Evolutionary conservation across 495 filamentous ascomycete species (phyloP).

Genomic region (Bryoglossum gracile): DNA sequence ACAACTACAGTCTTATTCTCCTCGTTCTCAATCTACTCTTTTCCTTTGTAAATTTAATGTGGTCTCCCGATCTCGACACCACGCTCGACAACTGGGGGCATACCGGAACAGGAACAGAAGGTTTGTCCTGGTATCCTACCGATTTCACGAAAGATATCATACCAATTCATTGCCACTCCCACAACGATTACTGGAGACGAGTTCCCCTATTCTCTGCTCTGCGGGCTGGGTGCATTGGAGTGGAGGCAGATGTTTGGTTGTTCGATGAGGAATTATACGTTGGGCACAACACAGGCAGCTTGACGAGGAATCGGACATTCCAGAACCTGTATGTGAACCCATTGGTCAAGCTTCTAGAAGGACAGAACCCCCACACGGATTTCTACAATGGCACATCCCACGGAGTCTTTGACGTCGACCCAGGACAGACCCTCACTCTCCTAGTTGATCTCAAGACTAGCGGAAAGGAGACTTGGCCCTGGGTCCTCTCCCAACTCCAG

Average conservation of each 20-base stretch:
- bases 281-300: constrained; percentile 46
- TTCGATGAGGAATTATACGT: constrained; percentile 59
- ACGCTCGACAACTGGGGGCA: constrained; percentile 47
- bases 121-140: constrained; percentile 59
- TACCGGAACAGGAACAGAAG: constrained; percentile 38
- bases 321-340: constrained; percentile 58
- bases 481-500: constrained; percentile 52
- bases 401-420: constrained; percentile 56
- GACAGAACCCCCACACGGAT: constrained; percentile 42
- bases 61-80: constrained; percentile 49
- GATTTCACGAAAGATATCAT: constrained; percentile 63
- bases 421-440: constrained; percentile 56
- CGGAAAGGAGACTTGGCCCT: constrained; percentile 41
- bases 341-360: constrained; percentile 47
- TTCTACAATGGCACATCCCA: constrained; percentile 36
- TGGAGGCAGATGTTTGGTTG: constrained; percentile 88
- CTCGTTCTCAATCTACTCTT: constrained; percentile 43
- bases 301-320: constrained; percentile 51
- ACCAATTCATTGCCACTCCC: constrained; percentile 67
- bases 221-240: constrained; percentile 58
- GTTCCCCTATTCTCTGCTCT: constrained; percentile 63
- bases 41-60: constrained; percentile 44
- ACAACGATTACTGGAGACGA: constrained; percentile 87
- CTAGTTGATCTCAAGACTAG: constrained; percentile 66
- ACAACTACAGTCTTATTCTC: constrained; percentile 24